Conservation (phyloP, 306 rosid species). For the Cucumis cinereus region DNA sequence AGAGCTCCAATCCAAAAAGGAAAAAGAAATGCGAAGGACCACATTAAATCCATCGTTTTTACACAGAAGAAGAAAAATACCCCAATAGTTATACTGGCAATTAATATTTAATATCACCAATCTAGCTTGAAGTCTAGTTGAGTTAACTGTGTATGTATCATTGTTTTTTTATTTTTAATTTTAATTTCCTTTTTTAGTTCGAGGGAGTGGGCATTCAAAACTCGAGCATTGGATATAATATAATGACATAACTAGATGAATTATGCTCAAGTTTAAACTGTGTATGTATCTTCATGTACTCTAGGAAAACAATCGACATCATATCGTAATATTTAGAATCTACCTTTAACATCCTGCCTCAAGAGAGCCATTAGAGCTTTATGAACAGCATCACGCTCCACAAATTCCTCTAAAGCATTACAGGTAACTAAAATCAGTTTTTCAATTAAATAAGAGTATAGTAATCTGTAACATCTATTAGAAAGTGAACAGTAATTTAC, state of each 20-base stretch:
- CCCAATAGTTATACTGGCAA: neutral
- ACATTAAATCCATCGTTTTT: neutral
- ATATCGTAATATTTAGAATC: neutral
- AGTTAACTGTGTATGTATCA: too few species aligned
- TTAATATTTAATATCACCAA: neutral
- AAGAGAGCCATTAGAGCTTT: conserved; percentile 92
- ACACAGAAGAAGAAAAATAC: neutral
- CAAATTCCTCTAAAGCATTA: conserved; percentile 67
- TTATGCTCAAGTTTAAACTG: neutral
- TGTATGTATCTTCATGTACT: neutral
- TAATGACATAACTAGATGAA: neutral
- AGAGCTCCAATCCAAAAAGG: neutral
- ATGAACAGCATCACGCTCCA: conserved; percentile 97
- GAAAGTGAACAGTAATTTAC: conserved; percentile 21
- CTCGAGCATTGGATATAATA: neutral
- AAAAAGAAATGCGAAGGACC: neutral
- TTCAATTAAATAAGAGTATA: conserved; percentile 1
- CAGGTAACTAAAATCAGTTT: conserved; percentile 20
- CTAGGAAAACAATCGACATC: neutral
- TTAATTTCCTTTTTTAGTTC: neutral
- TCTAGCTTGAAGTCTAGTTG: neutral
- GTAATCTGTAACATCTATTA: neutral
- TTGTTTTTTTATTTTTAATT: too few species aligned
- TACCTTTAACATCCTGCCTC: conserved; percentile 97
- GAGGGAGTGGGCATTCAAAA: neutral